Evolutionary conservation across 345 rosid species (phyloP).

Genomic region (Aegle marmelos): DNA sequence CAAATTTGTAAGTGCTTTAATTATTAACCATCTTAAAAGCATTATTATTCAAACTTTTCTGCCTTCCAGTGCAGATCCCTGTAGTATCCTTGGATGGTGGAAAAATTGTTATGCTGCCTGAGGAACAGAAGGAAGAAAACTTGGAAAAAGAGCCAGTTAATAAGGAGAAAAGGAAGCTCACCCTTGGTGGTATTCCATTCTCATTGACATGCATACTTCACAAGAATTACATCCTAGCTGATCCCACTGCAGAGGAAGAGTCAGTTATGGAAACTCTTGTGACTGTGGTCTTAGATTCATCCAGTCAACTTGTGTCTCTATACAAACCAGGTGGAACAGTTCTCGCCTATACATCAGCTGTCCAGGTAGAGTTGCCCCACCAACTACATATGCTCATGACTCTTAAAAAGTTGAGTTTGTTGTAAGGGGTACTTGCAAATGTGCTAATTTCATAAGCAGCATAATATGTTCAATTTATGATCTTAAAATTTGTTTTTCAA

Average conservation of each 20-base stretch:
- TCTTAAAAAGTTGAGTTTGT: not conserved
- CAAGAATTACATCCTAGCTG: conserved; percentile 76
- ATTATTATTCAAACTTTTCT: conserved; percentile 10
- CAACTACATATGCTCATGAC: not conserved
- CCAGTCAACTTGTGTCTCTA: conserved; percentile 64
- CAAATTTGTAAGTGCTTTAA: not conserved
- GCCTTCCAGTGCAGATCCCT: conserved; percentile 74
- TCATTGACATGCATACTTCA: conserved; percentile 77
- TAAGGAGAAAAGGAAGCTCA: conserved; percentile 73
- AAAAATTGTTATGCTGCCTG: conserved; percentile 48
- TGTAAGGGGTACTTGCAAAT: not conserved
- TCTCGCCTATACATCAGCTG: conserved; percentile 59
- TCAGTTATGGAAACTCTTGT: conserved; percentile 73
- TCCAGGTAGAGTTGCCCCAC: conserved; percentile 46
- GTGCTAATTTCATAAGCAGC: not conserved
- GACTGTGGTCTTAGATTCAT: conserved; percentile 71
- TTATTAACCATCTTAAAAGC: conserved; percentile 4
- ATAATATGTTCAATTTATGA: not conserved
- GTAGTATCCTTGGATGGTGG: conserved; percentile 79
- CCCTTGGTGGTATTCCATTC: conserved; percentile 57
- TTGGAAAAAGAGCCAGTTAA: conserved; percentile 53
- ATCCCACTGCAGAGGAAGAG: conserved; percentile 91
- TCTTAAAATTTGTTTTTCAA: not conserved
- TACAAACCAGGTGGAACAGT: conserved; percentile 80
- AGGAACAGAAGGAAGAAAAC: conserved; percentile 45